Conservation (phyloP, 2,329 filamentous ascomycete species). For the Cladosporium sphaerospermum region DNA sequence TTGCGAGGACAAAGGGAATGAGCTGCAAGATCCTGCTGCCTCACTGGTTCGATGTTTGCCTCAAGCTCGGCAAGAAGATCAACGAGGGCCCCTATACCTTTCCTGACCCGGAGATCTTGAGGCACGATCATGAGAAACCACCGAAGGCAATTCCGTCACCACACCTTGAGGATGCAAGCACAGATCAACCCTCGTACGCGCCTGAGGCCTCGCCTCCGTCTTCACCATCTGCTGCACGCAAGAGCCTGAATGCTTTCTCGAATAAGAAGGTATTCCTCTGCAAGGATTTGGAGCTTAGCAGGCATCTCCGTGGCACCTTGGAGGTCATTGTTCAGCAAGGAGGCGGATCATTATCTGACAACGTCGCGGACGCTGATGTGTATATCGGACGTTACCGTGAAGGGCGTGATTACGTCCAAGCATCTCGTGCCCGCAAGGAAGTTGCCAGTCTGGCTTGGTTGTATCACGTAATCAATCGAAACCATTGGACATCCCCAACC, state of each 20-base stretch:
- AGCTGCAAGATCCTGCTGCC: constrained; percentile 81
- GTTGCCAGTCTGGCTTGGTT: constrained; percentile 93
- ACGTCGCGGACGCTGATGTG: constrained; percentile 67
- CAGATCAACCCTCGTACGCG: constrained; percentile 34
- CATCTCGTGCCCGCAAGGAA: constrained; percentile 69
- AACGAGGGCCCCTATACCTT: constrained; percentile 80
- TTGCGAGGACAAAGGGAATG: constrained; percentile 58
- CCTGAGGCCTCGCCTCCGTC: constrained; percentile 37
- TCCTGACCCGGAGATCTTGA: constrained; percentile 76
- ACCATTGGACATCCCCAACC: constrained; percentile 81
- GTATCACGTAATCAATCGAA: constrained; percentile 82
- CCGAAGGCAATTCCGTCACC: constrained; percentile 22
- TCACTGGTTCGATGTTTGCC: constrained; percentile 97
- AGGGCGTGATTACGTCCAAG: constrained; percentile 68
- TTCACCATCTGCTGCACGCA: constrained; percentile 39
- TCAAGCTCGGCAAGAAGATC: constrained; percentile 86
- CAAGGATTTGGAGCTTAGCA: constrained; percentile 63
- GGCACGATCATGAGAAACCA: constrained; percentile 17
- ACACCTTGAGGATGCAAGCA: constrained; percentile 62
- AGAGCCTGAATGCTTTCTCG: constrained; percentile 66
- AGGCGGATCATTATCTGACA: constrained; percentile 61
- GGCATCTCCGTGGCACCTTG: constrained; percentile 61
- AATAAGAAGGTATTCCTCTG: constrained; percentile 73
- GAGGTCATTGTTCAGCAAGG: constrained; percentile 63
- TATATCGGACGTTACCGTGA: constrained; percentile 85